Base-by-base conservation (phyloP, 192 early-diverging fungal genomes). In the Entomortierella lignicola region DNA sequence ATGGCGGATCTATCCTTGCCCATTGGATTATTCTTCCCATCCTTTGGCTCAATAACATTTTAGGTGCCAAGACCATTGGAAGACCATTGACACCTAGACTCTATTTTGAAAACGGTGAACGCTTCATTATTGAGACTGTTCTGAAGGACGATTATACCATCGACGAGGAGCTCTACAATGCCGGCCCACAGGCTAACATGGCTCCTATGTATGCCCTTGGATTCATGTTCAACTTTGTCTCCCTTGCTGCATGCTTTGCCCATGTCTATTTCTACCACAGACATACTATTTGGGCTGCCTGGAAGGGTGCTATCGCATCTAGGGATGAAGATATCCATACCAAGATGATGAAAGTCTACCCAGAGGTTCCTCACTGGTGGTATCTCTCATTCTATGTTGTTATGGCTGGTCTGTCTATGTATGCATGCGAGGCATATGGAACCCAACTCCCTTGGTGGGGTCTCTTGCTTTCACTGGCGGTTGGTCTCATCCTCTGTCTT, bases 1-100 rank as follows among this genome's bases (percentile, higher is more conserved):
- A 92, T 64, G 85, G 84, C 0, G 90, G 90, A 4, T 86, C 89
- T 58, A 82, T 90, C 27, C 72, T 92, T 3, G 84, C 89, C 31
- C 89, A 91, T 68, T 95, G 91, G 90, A 82, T 93, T 66, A 80
- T 91, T n/a, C 85, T 88, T 1, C 94, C 93, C 18, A 86, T 87
- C 12, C 74, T 87, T 6, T 93, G 91, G 69, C 89, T 91, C 69
- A 85, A 74, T 53, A 84, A 93, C 53, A 69, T 83, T n/a, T 30
- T 72, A 13, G 61, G 61, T 13, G 61, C 55, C 23, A 72, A 72
- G 70, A 58, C 70, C 26, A 64, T 58, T 0, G 70, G 70, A 8
- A 34, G 43, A n/a, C 70, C 61, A 0, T 58, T 72, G 55, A 64
- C 61, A 5, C 64, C 70, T 5, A 31, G 53, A 12, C 61, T 72